Evolutionary conservation across 2,329 filamentous ascomycete genomes (phyloP), one percentile per base, ranked within the genome.

Genomic region (Sordariomycetes sp.): DNA sequence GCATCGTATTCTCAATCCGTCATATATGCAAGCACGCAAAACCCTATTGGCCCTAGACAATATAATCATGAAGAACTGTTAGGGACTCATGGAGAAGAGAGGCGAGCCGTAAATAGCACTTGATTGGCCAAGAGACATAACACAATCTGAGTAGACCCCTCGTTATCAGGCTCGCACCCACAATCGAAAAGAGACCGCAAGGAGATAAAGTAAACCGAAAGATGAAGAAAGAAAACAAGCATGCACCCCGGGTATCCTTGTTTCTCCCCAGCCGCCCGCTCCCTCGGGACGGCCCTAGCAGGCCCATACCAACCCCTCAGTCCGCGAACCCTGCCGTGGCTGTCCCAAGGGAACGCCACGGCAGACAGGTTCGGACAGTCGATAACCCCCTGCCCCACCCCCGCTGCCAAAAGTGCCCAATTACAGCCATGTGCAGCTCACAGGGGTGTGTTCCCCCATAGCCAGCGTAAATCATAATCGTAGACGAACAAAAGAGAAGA

Each of bases 401-500:
- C 28, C 3, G 28, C 28, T 8, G 28, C 28, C 28, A 32, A 32
- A 32, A 32, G 8, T 32, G 4, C 28, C 28, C 28, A 32, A 4
- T 32, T 4, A 3, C 28, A 32, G 28, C 28, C 28, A 32, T 8
- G 4, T 8, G 28, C 28, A 32, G 28, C 28, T 32, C 28, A 32
- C 28, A 32, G 28, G 28, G 28, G 28, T 32, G 28, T 32, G 28
- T 32, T 32, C 28, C 28, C 4, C 28, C 28, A 32, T 32, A 8
- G 28, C 24, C 7, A 28, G 24, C 12, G 25, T 20, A 22, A 3
- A 55, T 52, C 32, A 58, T 53, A 53, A 53, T 28, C 32, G 57
- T 52, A 59, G 58, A 57, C 42, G 57, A 59, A 58, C n/a, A 57
- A 59, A 60, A 53, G 50, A 62, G 52, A 57, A 54, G 56, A 62